Percentiles rank a stretch among this genome's conserved stretches.
phyloP scores from a whole-genome alignment of 768 basidiomycete genomes.

The Amanita thiersii region DNA sequence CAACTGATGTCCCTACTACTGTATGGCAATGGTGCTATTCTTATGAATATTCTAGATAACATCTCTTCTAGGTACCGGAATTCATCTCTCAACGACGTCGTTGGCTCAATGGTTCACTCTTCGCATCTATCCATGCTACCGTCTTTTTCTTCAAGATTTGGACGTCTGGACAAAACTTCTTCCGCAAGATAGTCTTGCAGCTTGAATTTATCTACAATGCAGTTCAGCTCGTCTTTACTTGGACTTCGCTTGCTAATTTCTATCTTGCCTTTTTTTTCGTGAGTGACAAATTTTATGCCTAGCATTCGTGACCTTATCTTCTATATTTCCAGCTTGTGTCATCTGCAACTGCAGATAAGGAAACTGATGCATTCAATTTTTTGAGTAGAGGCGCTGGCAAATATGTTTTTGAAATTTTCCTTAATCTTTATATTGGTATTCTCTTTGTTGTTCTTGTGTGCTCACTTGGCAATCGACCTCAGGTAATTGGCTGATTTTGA shows the following conservation, averaged over 20 bases:
- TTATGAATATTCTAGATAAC: conserved; percentile 2
- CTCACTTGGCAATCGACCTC: conserved; percentile 88
- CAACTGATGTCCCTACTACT: conserved; percentile 91
- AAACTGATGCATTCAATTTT: conserved; percentile 74
- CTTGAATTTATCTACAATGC: conserved; percentile 91
- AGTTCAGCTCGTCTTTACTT: conserved; percentile 84
- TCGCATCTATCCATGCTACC: conserved; percentile 89
- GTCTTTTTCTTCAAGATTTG: conserved; percentile 85
- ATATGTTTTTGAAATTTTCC: conserved; percentile 71
- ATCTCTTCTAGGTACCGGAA: conserved; percentile 56
- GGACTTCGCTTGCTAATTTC: conserved; percentile 91
- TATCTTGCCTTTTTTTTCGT: conserved; percentile 94
- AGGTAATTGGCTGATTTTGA: conserved; percentile 26
- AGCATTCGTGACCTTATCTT: not conserved
- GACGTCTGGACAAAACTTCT: conserved; percentile 84
- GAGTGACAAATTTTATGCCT: conserved; percentile 21
- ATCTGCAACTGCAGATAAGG: conserved; percentile 55
- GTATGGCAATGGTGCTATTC: conserved; percentile 23
- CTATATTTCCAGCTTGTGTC: conserved; percentile 54
- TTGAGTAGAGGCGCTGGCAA: conserved; percentile 63
- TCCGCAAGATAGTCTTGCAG: conserved; percentile 72
- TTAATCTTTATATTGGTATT: conserved; percentile 75
- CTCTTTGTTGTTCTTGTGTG: conserved; percentile 79
- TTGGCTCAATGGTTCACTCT: conserved; percentile 85
- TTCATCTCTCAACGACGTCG: conserved; percentile 93